Conservation (phyloP, 2,329 filamentous ascomycete genomes). For the Colletotrichum cuscutae region DNA sequence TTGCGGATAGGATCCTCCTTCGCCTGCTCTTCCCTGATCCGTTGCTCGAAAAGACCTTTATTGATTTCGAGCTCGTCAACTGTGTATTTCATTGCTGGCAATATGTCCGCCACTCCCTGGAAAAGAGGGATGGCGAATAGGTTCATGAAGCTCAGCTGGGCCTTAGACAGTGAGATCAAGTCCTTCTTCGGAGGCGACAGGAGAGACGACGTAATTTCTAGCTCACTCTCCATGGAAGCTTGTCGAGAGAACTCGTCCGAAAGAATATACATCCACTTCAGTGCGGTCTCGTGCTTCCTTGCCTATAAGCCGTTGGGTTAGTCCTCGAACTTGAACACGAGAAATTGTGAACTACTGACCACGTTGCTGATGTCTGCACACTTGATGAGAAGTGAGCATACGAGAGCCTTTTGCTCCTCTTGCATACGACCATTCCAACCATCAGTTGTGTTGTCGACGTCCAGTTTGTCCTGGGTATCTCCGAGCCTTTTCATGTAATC, state of each 20-base stretch:
- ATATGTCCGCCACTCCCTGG: slow-evolving; percentile 84
- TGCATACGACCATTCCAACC: slow-evolving; percentile 81
- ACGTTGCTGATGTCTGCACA: slow-evolving; percentile 99
- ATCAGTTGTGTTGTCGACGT: slow-evolving; percentile 72
- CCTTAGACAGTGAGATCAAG: slow-evolving; percentile 81
- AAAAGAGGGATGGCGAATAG: slow-evolving; percentile 95
- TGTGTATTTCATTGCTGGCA: slow-evolving; percentile 86
- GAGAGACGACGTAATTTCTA: slow-evolving; percentile 88
- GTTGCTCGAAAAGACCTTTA: slow-evolving; percentile 76
- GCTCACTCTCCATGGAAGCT: slow-evolving; percentile 88
- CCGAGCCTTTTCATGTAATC: slow-evolving; percentile 93
- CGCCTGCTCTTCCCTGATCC: slow-evolving; percentile 72
- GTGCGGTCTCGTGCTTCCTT: slow-evolving; percentile 82
- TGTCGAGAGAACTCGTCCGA: slow-evolving; percentile 96
- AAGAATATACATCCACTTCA: slow-evolving; percentile 92
- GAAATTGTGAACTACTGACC: slow-evolving; percentile 64
- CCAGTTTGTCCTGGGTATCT: slow-evolving; percentile 82
- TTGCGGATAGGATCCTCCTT: slow-evolving; percentile 54
- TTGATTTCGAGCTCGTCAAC: slow-evolving; percentile 85
- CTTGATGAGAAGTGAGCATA: slow-evolving; percentile 95
- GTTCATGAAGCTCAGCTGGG: slow-evolving; percentile 96
- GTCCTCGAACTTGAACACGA: not conserved
- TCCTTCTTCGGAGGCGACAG: slow-evolving; percentile 88
- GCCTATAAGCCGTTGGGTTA: slow-evolving; percentile 65
- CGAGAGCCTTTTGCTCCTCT: slow-evolving; percentile 80